Conservation (phyloP, 2,329 filamentous ascomycete species). For the Coniochaeta prunicola region DNA sequence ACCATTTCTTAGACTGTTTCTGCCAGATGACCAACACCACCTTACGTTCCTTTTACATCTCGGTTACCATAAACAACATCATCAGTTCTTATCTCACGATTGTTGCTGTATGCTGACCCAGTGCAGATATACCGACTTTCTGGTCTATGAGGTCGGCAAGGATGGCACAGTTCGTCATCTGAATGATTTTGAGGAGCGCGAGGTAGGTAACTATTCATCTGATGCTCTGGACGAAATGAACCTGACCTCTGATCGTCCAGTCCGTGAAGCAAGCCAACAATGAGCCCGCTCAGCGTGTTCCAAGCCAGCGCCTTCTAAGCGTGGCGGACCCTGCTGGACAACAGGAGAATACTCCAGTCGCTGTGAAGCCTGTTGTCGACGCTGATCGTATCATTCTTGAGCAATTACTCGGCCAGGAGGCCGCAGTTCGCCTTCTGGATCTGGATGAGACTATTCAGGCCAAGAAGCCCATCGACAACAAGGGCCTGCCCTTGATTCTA, state of each 20-base stretch:
- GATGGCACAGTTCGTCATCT: constrained; percentile 73
- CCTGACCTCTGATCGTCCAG: neutral
- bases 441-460: constrained; percentile 29
- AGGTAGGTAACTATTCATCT: neutral
- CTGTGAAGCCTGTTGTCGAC: constrained; percentile 15
- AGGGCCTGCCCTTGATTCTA: neutral
- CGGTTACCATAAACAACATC: neutral
- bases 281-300: neutral
- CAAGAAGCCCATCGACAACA: constrained; percentile 17
- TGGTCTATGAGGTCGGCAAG: constrained; percentile 80
- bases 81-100: neutral
- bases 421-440: constrained; percentile 31
- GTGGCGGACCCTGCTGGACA: constrained; percentile 1
- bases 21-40: neutral
- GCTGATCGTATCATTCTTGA: constrained; percentile 28
- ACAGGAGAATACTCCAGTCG: constrained; percentile 7
- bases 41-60: neutral
- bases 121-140: constrained; percentile 75
- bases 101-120: constrained; percentile 4
- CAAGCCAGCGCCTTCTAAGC: neutral
- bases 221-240: neutral
- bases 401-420: constrained; percentile 29
- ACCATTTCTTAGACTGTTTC: neutral
- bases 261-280: neutral
- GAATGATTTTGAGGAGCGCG: constrained; percentile 19